These are phyloP conservation scores for Diaporthe aspalathi DNA, from an alignment of 2,329 filamentous ascomycete genomes.

Conservation along the genomic window DNA sequence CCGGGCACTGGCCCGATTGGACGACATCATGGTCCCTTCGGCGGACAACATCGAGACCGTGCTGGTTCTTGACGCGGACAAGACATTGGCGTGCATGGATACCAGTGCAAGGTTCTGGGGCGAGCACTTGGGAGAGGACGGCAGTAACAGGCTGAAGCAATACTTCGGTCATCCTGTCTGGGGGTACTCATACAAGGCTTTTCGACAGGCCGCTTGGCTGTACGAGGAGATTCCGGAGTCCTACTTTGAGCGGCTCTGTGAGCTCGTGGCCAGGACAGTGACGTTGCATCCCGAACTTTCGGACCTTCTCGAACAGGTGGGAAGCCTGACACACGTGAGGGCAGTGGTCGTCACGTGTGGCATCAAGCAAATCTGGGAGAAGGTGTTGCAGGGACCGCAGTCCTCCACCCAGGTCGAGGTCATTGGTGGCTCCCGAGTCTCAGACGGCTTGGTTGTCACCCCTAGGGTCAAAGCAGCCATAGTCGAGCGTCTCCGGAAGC, in stretches of 20 bases:
- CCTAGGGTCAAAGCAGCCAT: conserved; percentile 58
- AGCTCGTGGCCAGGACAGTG: conserved; percentile 54
- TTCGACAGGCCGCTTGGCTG: conserved; percentile 64
- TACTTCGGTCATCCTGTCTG: conserved; percentile 58
- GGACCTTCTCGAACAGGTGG: conserved; percentile 52
- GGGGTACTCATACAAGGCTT: conserved; percentile 65
- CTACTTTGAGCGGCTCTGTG: conserved; percentile 58
- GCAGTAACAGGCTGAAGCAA: conserved; percentile 49
- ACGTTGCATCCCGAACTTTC: conserved; percentile 61
- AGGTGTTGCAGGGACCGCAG: conserved; percentile 57
- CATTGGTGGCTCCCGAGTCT: conserved; percentile 63
- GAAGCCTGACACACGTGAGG: conserved; percentile 51
- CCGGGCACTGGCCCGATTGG: conserved; percentile 47
- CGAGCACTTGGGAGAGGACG: conserved; percentile 13
- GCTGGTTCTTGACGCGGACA: conserved; percentile 69
- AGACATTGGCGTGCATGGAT: conserved; percentile 63
- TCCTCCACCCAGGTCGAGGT: conserved; percentile 58
- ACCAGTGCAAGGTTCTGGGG: conserved; percentile 64
- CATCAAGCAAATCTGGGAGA: conserved; percentile 64
- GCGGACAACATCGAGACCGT: conserved; percentile 52
- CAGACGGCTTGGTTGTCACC: conserved; percentile 63
- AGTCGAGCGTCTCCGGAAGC: conserved; percentile 10
- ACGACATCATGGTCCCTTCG: conserved; percentile 46
- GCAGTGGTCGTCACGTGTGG: conserved; percentile 68
- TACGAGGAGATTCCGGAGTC: conserved; percentile 59